phyloP scores from a whole-genome alignment of 176 grass and related monocot genomes.

The Oryza glumipatula region DNA sequence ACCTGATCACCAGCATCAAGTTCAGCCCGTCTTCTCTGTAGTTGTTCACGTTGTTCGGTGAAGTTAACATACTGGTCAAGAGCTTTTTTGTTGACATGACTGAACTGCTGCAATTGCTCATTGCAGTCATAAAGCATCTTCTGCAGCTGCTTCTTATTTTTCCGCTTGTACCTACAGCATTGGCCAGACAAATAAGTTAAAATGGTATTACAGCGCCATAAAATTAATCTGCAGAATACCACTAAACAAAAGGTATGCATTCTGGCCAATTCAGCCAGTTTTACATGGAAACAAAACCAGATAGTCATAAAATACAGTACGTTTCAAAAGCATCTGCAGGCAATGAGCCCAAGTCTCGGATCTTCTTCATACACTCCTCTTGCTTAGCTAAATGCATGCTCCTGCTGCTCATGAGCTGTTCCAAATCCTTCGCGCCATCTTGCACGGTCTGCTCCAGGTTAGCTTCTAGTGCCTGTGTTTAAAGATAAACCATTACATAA shows the following conservation, averaged over 20 bases:
- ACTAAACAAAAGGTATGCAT: neutral
- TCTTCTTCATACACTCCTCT: constrained; percentile 97
- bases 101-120: constrained; percentile 91
- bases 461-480: constrained; percentile 69
- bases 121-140: constrained; percentile 93
- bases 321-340: constrained; percentile 94
- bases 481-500: constrained; percentile 27
- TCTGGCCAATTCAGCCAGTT: constrained; percentile 12
- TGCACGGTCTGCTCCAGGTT: constrained; percentile 77
- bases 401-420: constrained; percentile 84
- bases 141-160: constrained; percentile 94
- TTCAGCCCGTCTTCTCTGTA: constrained; percentile 82
- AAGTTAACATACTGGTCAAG: constrained; percentile 99
- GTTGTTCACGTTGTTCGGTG: constrained; percentile 93
- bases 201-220: neutral
- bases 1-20: constrained; percentile 95
- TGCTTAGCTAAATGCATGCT: constrained; percentile 80
- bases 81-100: constrained; percentile 98
- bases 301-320: constrained; percentile 43
- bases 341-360: constrained; percentile 91
- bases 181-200: constrained; percentile 35
- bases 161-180: constrained; percentile 81
- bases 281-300: constrained; percentile 7
- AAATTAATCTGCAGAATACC: constrained; percentile 32
- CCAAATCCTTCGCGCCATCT: constrained; percentile 83